Evolutionary conservation across 2,329 filamentous ascomycete species (phyloP).

Genomic region (Chaetomiaceae sp.): DNA sequence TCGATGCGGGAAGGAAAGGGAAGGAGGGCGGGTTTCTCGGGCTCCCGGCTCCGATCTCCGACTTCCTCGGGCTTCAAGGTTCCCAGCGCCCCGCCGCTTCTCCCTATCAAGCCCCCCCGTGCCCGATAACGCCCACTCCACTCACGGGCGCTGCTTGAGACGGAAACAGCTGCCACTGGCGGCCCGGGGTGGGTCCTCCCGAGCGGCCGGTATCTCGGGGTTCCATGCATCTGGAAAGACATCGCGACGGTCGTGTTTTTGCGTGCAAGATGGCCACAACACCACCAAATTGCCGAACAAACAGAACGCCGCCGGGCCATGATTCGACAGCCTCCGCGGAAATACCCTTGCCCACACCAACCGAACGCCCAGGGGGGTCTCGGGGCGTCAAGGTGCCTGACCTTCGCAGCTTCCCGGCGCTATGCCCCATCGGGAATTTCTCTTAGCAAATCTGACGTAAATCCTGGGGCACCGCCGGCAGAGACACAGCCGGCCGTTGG

Average conservation of each 20-base stretch:
- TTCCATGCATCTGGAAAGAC: background rate
- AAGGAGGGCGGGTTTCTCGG: too few species aligned
- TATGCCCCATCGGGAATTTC: constrained; percentile 23
- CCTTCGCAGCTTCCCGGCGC: constrained; percentile 12
- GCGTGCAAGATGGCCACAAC: too few species aligned
- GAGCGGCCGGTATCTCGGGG: background rate
- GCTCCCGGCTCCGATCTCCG: too few species aligned
- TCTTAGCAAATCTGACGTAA: constrained; percentile 29
- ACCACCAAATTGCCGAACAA: background rate
- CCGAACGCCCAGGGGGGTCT: background rate
- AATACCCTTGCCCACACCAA: background rate
- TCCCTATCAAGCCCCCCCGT: too few species aligned
- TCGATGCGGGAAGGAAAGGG: too few species aligned
- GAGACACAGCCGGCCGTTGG: constrained; percentile 8
- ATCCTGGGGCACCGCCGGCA: background rate
- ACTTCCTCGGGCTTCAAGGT: too few species aligned
- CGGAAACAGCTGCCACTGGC: background rate
- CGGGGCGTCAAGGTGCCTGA: background rate
- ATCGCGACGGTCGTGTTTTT: background rate
- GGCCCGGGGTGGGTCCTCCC: background rate
- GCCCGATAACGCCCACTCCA: too few species aligned
- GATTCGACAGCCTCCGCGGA: constrained; percentile 19
- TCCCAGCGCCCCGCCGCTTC: too few species aligned
- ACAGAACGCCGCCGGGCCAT: too few species aligned
- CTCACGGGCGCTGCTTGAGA: too few species aligned